Percentiles rank a stretch among this genome's conserved stretches.
These are phyloP conservation scores for Termitomyces sp. DNA, from an alignment of 768 basidiomycete species.

Conservation along the genomic window DNA sequence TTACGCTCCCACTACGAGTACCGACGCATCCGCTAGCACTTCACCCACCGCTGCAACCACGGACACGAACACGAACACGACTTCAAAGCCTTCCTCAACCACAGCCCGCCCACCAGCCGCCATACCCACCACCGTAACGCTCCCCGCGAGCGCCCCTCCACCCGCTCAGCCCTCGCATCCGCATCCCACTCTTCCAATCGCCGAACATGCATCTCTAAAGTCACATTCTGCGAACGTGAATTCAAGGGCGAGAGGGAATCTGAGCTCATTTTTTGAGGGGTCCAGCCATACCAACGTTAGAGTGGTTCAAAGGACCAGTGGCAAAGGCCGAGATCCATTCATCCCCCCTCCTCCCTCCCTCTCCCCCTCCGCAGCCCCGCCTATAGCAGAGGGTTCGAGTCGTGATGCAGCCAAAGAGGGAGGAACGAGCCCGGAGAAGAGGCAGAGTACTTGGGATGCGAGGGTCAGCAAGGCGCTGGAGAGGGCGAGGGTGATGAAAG, in stretches of 20 bases:
- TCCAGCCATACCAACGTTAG: not conserved
- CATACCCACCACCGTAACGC: not conserved
- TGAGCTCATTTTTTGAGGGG: no score
- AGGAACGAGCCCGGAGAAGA: not conserved
- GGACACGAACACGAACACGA: not conserved
- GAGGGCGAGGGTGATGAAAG: not conserved
- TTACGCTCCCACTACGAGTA: no score
- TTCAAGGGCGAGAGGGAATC: no score
- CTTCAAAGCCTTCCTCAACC: not conserved
- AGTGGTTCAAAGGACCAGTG: not conserved
- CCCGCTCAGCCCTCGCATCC: not conserved
- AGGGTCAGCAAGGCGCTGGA: constrained; percentile 10
- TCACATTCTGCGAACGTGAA: not conserved
- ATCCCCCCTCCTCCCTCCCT: not conserved
- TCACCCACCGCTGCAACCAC: no score
- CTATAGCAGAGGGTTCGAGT: not conserved
- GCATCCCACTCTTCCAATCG: not conserved
- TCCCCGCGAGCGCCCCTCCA: not conserved
- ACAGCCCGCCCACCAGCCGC: not conserved
- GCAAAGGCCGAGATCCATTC: not conserved
- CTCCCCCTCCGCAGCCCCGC: not conserved
- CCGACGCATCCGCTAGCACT: not conserved
- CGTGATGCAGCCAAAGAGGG: not conserved
- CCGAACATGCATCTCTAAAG: not conserved
- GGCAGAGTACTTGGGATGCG: constrained; percentile 7